Evolutionary conservation across 441 rosid species (phyloP).

Genomic region (Gossypium aridum): DNA sequence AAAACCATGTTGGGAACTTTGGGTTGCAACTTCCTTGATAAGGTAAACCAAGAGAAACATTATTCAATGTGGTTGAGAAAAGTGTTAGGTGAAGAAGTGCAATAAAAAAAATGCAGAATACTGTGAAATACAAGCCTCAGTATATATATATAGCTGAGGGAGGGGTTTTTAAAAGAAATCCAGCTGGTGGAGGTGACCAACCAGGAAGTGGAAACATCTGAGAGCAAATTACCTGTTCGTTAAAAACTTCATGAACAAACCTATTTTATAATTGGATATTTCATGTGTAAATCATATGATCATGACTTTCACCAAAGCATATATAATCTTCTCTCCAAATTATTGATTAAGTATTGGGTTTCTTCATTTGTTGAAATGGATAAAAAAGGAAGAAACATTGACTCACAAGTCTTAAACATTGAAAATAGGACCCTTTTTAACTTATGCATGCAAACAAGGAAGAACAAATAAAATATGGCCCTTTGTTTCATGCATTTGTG

Average conservation of each 20-base stretch:
- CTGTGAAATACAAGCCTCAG: no score
- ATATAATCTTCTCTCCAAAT: background rate
- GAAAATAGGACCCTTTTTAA: background rate
- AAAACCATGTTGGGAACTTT: background rate
- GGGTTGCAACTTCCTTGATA: conserved; percentile 16
- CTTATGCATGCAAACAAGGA: background rate
- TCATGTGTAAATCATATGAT: background rate
- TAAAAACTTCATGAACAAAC: conserved; percentile 8
- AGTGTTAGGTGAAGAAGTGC: no score
- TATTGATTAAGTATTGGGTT: background rate
- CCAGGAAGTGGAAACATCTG: no score
- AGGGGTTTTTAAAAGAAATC: no score
- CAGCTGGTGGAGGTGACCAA: no score
- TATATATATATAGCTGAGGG: no score
- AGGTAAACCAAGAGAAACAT: conserved; percentile 5
- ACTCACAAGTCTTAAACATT: background rate
- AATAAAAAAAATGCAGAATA: background rate
- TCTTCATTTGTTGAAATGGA: background rate
- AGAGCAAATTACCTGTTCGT: background rate
- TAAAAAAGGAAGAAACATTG: background rate
- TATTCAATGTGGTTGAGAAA: background rate
- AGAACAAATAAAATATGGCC: background rate
- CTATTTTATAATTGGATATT: background rate
- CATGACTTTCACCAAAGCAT: background rate
- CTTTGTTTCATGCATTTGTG: background rate